Evolutionary conservation across 2,329 filamentous ascomycete species (phyloP), one percentile per base, ranked within the genome.

Genomic region (Nectriaceae sp.): DNA sequence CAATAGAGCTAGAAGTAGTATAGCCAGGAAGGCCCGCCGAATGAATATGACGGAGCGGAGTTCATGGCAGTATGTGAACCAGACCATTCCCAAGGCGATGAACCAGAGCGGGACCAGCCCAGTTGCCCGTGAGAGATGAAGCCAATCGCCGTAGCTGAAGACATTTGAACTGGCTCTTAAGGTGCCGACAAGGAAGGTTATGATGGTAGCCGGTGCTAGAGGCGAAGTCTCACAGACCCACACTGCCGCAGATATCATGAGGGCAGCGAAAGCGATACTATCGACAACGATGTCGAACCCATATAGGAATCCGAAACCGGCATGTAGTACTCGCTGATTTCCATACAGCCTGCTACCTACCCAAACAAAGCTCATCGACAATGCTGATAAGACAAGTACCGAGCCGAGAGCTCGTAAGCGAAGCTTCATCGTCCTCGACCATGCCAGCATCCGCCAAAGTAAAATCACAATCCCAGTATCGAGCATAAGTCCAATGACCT

Each of bases 381-480:
- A 22, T 0, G 76, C 69, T 1, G 76, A 70, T 8, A 70, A 51
- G 2, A 73, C 49, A 4, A 81, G 56, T 3, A 79, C 68, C 3
- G 64, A 63, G 5, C 74, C 70, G 8, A 82, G 59, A 1, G 69
- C 73, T 10, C 69, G 71, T n/a, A 82, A 61, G 3, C 76, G 72
- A 24, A 65, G 62, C 52, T 72, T 76, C 5, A 75, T 73, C 0
- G 75, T 78, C 35, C 74, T 70, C 1, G 75, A 67, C 77, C 78
- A 80, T 11, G 73, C 71, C 4, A 83, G 61, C 4, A 79, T 67
- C 29, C 77, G 73, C 78, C 79, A 82, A 3, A 72, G 50, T 10
- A 79, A 60, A n/a, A 79, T 59, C 18, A 76, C 57, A 43, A 80
- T 74, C 33, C 64, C 47, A 5, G 73, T 70, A 54, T 83, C 79